Percentiles rank a stretch among this genome's conserved stretches.
phyloP scores from a whole-genome alignment of 805 yeast species.

The Lachancea waltii region DNA sequence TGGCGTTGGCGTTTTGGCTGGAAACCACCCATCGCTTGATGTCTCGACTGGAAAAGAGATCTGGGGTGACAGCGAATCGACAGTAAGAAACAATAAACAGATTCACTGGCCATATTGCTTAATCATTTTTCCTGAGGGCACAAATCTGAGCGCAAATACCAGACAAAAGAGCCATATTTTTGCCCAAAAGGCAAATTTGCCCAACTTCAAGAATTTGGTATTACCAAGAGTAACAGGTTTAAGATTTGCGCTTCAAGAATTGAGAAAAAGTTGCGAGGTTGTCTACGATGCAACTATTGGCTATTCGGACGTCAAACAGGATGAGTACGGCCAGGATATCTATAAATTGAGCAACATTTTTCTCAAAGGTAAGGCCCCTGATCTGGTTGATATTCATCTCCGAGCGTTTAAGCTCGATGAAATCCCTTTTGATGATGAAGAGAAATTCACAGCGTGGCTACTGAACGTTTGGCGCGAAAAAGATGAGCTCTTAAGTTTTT shows the following conservation, averaged over 20 bases:
- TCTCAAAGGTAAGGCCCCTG: constrained; percentile 67
- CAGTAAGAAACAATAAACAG: constrained; percentile 25
- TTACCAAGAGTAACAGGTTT: constrained; percentile 84
- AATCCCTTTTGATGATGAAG: constrained; percentile 52
- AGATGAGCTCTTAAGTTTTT: constrained; percentile 62
- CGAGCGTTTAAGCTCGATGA: constrained; percentile 50
- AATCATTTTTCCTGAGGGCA: constrained; percentile 89
- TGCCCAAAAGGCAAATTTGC: constrained; percentile 45
- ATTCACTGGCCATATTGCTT: constrained; percentile 55
- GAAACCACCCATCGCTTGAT: constrained; percentile 24
- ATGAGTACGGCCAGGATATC: constrained; percentile 69
- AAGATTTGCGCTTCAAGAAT: constrained; percentile 52
- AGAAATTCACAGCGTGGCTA: constrained; percentile 75
- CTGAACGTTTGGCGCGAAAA: constrained; percentile 67
- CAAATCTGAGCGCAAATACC: constrained; percentile 69
- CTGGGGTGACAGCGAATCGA: constrained; percentile 20
- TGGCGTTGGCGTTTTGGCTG: constrained; percentile 48
- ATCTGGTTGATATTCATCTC: constrained; percentile 55
- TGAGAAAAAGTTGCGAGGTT: constrained; percentile 46
- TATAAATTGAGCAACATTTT: constrained; percentile 61
- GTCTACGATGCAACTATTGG: constrained; percentile 82
- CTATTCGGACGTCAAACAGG: constrained; percentile 60
- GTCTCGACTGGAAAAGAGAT: constrained; percentile 23
- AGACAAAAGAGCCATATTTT: constrained; percentile 49
- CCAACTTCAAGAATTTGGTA: constrained; percentile 54